Base-by-base conservation (phyloP, 2,329 filamentous ascomycete species). In the Colletotrichum destructivum region DNA sequence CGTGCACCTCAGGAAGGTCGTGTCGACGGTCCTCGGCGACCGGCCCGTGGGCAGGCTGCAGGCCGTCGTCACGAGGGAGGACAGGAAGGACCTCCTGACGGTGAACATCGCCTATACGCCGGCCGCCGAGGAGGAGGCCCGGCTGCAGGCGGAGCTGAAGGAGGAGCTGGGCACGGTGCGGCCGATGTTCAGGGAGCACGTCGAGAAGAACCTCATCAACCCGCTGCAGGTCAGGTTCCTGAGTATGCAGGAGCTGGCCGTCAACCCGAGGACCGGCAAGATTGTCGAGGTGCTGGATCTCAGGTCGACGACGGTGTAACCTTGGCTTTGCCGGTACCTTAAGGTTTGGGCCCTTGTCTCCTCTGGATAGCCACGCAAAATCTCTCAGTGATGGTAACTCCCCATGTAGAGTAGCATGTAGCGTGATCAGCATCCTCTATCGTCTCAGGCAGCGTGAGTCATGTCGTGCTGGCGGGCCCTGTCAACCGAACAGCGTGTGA, bases 141-240 rank as follows among this genome's bases (percentile, higher is more conserved):
- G 13, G 54, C 54, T 71, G 65, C 59, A 60, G 47, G 40, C 38
- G 8, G 65, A 46, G 52, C 44, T 71, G 13, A 42, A 40, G 21
- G 26, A 51, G 9, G 38, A 71, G 59, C 46, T 71, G 21, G 54
- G 60, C 9, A 21, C 54, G 35, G 59, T 69, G 46, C 69, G 65
- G 26, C 65, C 69, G 8, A 71, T 71, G 69, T 71, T 71, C 21
- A 54, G 54, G 21, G 69, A 69, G 15, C 65, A 71, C 54, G 69
- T 71, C 52, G 52, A 64, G 31, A 71, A 69, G 54, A 60, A 64
- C 12, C 46, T 71, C 2, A 55, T 71, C n/a, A 71, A 71, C 38
- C 59, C 61, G 18, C 55, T 71, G 23, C 11, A 38, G 21, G 21
- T 69, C 3, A 60, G 60, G 46, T 71, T 71, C 21, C 12, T 71